These are phyloP conservation scores for Nicotiana otophora DNA, from an alignment of 257 asterid genomes.

Conservation along the genomic window DNA sequence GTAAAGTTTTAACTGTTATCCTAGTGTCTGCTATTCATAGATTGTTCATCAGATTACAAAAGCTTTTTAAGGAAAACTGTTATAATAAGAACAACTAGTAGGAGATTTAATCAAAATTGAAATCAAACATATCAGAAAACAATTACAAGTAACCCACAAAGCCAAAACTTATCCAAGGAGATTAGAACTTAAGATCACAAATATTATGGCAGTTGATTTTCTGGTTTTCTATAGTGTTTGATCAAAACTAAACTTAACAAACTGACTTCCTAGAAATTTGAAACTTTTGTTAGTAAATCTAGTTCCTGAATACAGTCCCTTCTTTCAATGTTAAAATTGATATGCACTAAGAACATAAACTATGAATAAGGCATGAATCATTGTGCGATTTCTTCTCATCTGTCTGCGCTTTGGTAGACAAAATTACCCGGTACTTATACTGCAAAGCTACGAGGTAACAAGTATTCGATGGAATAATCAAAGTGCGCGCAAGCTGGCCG, in stretches of 20 bases:
- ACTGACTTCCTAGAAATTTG: not conserved
- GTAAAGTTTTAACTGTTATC: not conserved
- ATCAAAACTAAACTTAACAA: not conserved
- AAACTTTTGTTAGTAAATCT: not conserved
- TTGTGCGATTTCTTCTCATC: not conserved
- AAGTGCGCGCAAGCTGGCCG: no score
- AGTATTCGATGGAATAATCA: no score
- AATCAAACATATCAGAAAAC: no score
- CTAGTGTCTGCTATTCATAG: not conserved
- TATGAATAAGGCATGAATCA: not conserved
- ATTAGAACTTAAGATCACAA: not conserved
- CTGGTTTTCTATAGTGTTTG: not conserved
- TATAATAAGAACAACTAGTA: no score
- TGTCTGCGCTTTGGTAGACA: no score
- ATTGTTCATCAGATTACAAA: not conserved
- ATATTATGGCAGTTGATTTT: not conserved
- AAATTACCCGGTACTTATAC: fast-evolving
- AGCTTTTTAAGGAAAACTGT: not conserved
- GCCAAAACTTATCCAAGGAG: not conserved
- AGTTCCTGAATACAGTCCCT: not conserved
- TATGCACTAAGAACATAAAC: not conserved
- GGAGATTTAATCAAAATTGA: no score
- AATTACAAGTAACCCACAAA: not conserved
- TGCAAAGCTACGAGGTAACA: not conserved
- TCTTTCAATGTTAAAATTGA: not conserved